Base-by-base conservation (phyloP, 73 alveolate species). In the Uronychia binucleata region DNA sequence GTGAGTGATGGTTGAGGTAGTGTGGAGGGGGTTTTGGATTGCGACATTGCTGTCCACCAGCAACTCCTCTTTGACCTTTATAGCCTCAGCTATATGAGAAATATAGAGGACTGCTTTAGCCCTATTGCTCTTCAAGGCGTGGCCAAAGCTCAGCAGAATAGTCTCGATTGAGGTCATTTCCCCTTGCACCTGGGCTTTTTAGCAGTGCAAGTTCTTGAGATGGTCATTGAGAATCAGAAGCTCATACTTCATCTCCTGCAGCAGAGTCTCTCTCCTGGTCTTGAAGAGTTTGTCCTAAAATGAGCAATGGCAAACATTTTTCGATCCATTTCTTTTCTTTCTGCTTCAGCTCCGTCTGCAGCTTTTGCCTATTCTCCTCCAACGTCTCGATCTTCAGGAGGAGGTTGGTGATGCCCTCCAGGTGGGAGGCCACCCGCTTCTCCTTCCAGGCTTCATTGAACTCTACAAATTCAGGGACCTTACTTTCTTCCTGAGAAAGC, bases 321-420 rank as follows among this genome's bases (percentile, higher is more conserved):
- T 88, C 90, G 34, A 88, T 81, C 94, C 94, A 88, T 75, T 88
- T 88, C 84, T 88, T 74, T 59, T 88, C 89, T 76, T 88, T 88
- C 14, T 31, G 19, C 14, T 79, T 46, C 74, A 88, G 76, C 28
- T 81, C 84, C 31, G 67, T 57, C 28, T 74, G 31, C 35, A 88
- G 77, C 60, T 75, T 75, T 19, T 19, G 31, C 58, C 78, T 33
- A 75, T 58, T n/a, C 0, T 74, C 94, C 31, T 81, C 90, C 32
- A 88, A 46, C 1, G 90, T 88, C 75, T 88, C 94, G 0, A 88
- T 88, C 34, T 88, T 75, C n/a, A 88, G 76, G 58, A 88, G 33
- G n/a, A 88, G 81, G 28, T 81, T 1, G 0, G 94, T 88, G 59
- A 88, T 88, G 14, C 75, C 30, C 31, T 81, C 28, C 26, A 86